phyloP scores from a whole-genome alignment of 768 basidiomycete genomes.

The Leucosporidium creatinivorum region DNA sequence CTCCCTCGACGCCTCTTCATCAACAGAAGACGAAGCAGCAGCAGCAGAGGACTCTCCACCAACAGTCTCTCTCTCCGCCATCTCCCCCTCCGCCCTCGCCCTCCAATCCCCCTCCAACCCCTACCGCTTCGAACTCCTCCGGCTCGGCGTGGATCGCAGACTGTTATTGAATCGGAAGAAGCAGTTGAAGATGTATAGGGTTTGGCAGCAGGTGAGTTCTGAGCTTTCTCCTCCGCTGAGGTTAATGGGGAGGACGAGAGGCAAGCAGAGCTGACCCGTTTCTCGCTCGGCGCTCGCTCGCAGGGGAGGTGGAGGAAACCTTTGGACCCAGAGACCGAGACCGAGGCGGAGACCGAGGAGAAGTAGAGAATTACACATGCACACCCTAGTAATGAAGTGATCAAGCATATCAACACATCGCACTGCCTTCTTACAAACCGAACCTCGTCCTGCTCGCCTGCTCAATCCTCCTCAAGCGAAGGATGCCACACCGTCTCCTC shows the following conservation, averaged over 20 bases:
- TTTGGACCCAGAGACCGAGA: neutral
- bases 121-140: constrained; percentile 57
- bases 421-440: neutral
- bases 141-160: constrained; percentile 81
- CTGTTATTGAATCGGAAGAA: constrained; percentile 87
- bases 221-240: neutral
- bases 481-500: too few species aligned
- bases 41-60: neutral
- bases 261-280: too few species aligned
- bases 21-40: neutral
- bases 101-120: neutral
- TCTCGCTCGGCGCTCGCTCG: neutral
- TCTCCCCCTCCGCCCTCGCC: neutral
- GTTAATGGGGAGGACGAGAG: neutral
- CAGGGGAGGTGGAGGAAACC: constrained; percentile 8
- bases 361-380: too few species aligned
- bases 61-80: neutral
- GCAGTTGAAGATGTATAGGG: constrained; percentile 93
- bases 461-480: neutral
- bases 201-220: constrained; percentile 65
- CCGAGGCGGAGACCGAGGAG: too few species aligned
- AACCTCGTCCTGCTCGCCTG: neutral
- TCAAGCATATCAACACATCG: neutral
- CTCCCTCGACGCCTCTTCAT: neutral
- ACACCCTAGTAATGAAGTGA: neutral